Evolutionary conservation across 805 yeast genomes (phyloP), one percentile per base, ranked within the genome.

Genomic region (Torulaspora maleeae): DNA sequence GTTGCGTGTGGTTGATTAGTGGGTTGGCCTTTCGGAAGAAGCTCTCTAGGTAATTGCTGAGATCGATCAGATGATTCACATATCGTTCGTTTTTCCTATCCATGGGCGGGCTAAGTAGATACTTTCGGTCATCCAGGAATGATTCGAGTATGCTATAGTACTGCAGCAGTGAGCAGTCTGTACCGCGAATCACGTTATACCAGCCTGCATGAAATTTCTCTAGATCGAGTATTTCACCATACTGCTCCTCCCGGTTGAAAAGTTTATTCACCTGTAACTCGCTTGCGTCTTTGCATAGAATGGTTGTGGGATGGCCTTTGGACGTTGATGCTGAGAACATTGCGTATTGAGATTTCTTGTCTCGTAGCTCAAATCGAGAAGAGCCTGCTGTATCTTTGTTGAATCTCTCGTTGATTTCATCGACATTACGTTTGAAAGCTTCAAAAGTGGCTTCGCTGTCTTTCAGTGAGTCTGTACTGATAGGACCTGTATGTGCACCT

Each of bases 151-250:
- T 52, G 19, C 63, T 67, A 25, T 86, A 56, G 56, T 77, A 86
- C 48, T 76, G 75, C 8, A 72, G 55, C 51, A 83, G 82, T 3
- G 72, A 58, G 27, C 67, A 56, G 9, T 73, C 64, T 1, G 65
- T 51, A 16, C 60, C 58, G 33, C 59, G 59, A 1, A 67, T 56
- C 5, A 79, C 65, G 43, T 76, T 73, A 30, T 81, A 59, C 78
- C 82, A 84, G 25, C 55, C 53, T 25, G 75, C 77, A 62, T 80
- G 83, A 38, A 73, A 68, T 4, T 59, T 59, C 3, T 70, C 58
- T 43, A 87, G 66, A 49, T 87, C 91, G 15, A 89, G 51, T 51
- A 62, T 78, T 49, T 74, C 75, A 0, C 96, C 96, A 56, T 73
- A 76, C 27, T 65, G 63, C 59, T 89, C 96, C 25, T 74, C 78